Percentiles rank a stretch among this genome's conserved stretches.
Evolutionary conservation across 345 rosid genomes (phyloP).

Genomic region (Acer yangbiense): DNA sequence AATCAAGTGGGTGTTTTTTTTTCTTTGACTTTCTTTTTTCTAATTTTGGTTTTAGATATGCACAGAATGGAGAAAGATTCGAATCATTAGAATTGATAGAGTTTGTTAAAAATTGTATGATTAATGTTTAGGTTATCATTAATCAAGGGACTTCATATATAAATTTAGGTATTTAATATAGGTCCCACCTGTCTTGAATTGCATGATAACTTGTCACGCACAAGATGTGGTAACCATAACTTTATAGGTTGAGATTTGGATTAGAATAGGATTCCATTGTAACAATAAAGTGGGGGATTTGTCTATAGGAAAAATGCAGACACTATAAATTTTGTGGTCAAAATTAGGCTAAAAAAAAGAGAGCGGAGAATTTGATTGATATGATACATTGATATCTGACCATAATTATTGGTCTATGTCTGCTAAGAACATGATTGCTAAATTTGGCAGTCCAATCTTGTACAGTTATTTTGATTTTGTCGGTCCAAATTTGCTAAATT

Average conservation of each 20-base stretch:
- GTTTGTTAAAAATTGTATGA: background rate
- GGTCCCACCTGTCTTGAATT: conserved; percentile 10
- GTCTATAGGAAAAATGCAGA: background rate
- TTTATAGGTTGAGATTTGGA: background rate
- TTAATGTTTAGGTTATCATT: background rate
- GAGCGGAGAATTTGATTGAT: background rate
- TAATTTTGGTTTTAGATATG: background rate
- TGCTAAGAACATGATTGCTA: background rate
- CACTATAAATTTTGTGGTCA: background rate
- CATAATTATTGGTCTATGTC: background rate
- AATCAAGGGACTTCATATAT: background rate
- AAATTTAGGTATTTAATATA: background rate
- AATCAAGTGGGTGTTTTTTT: background rate
- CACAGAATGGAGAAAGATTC: background rate
- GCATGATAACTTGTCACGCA: background rate
- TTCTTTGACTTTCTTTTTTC: background rate
- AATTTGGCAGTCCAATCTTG: background rate
- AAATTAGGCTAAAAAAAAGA: background rate
- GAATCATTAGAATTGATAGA: background rate
- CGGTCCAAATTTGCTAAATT: no score
- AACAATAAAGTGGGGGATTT: background rate
- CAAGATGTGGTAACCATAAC: background rate
- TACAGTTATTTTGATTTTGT: background rate
- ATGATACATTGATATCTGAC: background rate
- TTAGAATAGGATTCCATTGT: background rate